Conservation (phyloP, 495 filamentous ascomycete species). For the Venustampulla echinocandica region DNA sequence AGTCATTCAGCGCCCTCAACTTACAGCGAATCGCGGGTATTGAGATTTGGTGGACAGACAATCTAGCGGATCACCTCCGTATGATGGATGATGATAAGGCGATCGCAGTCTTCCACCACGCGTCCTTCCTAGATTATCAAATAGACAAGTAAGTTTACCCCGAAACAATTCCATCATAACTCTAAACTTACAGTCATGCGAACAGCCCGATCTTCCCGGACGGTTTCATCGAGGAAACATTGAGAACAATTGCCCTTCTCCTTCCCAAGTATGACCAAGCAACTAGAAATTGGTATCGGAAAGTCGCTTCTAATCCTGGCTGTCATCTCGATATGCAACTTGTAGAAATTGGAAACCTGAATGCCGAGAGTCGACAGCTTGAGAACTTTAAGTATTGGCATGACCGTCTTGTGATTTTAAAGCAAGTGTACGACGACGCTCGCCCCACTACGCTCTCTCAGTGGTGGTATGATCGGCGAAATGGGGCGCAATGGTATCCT, state of each 20-base stretch:
- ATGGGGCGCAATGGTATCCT: constrained; percentile 43
- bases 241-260: constrained; percentile 35
- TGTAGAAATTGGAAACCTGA: background rate
- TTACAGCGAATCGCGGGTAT: constrained; percentile 29
- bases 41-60: constrained; percentile 30
- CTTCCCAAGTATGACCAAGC: constrained; percentile 28
- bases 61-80: constrained; percentile 35
- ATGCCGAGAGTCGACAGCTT: background rate
- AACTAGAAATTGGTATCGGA: background rate
- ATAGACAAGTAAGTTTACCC: background rate
- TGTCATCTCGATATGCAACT: background rate
- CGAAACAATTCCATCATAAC: constrained; percentile 21
- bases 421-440: constrained; percentile 16
- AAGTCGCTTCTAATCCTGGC: background rate
- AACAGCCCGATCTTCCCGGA: constrained; percentile 21
- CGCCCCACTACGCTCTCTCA: constrained; percentile 24
- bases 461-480: constrained; percentile 43
- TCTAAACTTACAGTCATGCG: constrained; percentile 6
- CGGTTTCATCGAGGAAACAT: constrained; percentile 34
- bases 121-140: constrained; percentile 25
- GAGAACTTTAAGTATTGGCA: constrained; percentile 19
- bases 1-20: constrained; percentile 22
- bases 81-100: constrained; percentile 30
- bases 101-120: constrained; percentile 35
- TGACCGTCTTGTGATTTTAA: constrained; percentile 11